A percentile compares a stretch with the other conserved stretches of the same genome.
These are phyloP conservation scores for Podaxis pistillaris DNA, from an alignment of 768 basidiomycete species.

Conservation along the genomic window DNA sequence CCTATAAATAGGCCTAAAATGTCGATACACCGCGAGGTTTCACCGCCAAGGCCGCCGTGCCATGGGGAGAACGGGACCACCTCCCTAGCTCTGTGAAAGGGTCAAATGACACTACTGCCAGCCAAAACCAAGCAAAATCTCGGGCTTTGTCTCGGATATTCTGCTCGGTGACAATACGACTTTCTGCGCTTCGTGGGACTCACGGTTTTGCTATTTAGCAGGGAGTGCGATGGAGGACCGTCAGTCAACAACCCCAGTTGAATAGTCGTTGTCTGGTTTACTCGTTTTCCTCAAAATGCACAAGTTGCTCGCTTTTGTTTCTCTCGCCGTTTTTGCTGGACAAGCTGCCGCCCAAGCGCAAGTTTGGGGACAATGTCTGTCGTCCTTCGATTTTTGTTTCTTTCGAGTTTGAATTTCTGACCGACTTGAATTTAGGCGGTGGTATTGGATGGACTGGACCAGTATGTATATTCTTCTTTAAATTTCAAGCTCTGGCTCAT, in stretches of 20 bases:
- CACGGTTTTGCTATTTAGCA: neutral
- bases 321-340: conserved; percentile 22
- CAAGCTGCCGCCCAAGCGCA: conserved; percentile 23
- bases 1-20: neutral
- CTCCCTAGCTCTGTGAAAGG: neutral
- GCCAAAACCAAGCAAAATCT: neutral
- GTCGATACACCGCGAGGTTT: conserved; percentile 3
- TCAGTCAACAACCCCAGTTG: neutral
- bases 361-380: conserved; percentile 37
- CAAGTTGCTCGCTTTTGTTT: conserved; percentile 24
- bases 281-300: conserved; percentile 16
- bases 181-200: neutral
- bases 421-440: conserved; percentile 20
- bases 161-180: neutral
- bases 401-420: neutral
- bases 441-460: conserved; percentile 32
- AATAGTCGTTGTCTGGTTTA: neutral
- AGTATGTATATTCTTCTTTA: conserved; percentile 19
- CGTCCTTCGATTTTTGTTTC: neutral
- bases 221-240: neutral
- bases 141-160: conserved; percentile 8
- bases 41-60: neutral
- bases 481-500: neutral
- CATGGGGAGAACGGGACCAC: neutral
- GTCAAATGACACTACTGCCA: conserved; percentile 1